Conservation (phyloP, 2,329 filamentous ascomycete genomes). For the Sporothrix pallida region DNA sequence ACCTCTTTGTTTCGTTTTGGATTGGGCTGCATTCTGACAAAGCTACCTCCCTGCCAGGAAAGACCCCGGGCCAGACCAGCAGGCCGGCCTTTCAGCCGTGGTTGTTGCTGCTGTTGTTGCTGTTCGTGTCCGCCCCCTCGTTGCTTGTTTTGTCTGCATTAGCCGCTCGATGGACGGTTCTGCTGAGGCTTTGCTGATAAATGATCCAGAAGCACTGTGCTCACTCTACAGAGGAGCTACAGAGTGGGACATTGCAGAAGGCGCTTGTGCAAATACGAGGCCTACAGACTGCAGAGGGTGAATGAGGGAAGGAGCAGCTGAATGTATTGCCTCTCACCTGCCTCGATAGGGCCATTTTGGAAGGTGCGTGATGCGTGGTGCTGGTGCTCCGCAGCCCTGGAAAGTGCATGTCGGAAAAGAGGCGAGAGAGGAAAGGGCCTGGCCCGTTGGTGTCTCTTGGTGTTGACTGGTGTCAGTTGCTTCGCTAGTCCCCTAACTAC, state of each 20-base stretch:
- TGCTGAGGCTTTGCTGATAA: constrained; percentile 9
- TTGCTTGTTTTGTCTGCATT: constrained; percentile 3
- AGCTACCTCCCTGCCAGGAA: not conserved
- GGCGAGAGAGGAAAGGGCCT: not conserved
- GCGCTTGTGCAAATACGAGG: not conserved
- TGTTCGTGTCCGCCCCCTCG: not conserved
- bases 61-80: not conserved
- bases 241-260: not conserved
- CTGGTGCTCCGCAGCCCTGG: constrained; percentile 6
- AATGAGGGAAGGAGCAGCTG: constrained; percentile 1
- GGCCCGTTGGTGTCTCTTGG: not conserved
- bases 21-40: constrained; percentile 13
- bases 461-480: not conserved
- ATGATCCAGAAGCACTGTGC: constrained; percentile 11
- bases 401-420: not conserved
- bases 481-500: not conserved
- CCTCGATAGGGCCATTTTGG: not conserved
- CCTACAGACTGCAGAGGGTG: not conserved
- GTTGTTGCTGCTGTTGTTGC: not conserved
- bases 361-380: too few relatives aligned
- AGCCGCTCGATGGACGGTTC: not conserved
- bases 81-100: not conserved
- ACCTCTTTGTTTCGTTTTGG: not conserved
- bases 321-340: not conserved
- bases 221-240: constrained; percentile 1